phyloP scores from a whole-genome alignment of 768 basidiomycete genomes.

The Exidia glandulosa region DNA sequence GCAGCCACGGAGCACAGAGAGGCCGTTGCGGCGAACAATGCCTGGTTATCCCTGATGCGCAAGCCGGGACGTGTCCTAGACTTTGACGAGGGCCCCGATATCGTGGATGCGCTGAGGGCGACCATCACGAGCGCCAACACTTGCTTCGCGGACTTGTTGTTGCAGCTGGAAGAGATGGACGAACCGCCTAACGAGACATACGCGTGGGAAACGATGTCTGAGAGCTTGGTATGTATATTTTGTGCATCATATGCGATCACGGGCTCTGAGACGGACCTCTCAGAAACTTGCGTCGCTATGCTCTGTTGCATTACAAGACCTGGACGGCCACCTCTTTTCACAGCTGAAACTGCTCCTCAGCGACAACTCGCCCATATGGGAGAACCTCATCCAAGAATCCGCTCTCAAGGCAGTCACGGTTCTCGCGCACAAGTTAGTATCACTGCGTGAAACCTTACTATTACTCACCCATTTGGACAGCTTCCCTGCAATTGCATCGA shows the following conservation, averaged over 20 bases:
- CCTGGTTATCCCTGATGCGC: constrained; percentile 62
- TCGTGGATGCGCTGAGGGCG: constrained; percentile 29
- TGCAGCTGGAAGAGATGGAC: constrained; percentile 77
- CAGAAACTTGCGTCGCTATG: constrained; percentile 84
- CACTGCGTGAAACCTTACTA: not conserved
- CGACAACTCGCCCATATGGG: constrained; percentile 67
- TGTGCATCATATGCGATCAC: not conserved
- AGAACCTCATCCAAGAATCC: constrained; percentile 80
- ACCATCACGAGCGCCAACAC: constrained; percentile 56
- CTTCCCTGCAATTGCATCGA: constrained; percentile 67
- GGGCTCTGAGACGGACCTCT: not conserved
- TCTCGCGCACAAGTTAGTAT: constrained; percentile 64
- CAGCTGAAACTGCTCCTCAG: constrained; percentile 67
- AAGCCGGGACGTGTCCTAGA: constrained; percentile 35
- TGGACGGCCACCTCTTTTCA: constrained; percentile 59
- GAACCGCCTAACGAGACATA: constrained; percentile 79
- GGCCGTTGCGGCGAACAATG: constrained; percentile 75
- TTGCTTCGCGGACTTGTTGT: constrained; percentile 64
- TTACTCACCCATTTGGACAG: constrained; percentile 25
- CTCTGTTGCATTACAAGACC: constrained; percentile 54
- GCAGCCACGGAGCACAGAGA: constrained; percentile 23
- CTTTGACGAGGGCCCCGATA: constrained; percentile 21
- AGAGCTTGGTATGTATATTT: constrained; percentile 55
- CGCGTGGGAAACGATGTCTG: constrained; percentile 87
- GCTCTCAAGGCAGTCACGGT: constrained; percentile 79